phyloP scores from a whole-genome alignment of 2,329 filamentous ascomycete genomes.

The Alternaria gansuensis region DNA sequence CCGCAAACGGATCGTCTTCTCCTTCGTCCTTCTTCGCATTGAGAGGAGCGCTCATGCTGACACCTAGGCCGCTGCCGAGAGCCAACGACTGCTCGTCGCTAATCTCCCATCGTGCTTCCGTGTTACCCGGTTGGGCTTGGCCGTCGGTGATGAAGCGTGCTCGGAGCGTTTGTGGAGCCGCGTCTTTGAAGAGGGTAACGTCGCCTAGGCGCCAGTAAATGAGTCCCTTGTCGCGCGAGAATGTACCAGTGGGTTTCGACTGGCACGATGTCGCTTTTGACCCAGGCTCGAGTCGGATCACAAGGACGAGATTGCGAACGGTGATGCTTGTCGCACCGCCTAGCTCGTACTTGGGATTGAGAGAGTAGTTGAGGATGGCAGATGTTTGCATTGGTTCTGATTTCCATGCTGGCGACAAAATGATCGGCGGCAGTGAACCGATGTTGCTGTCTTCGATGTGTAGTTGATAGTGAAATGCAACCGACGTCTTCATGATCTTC shows the following conservation, averaged over 20 bases:
- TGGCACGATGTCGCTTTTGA: conserved; percentile 72
- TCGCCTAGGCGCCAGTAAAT: conserved; percentile 85
- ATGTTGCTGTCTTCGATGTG: conserved; percentile 69
- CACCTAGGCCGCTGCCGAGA: conserved; percentile 70
- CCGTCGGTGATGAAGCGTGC: conserved; percentile 81
- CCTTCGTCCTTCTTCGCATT: conserved; percentile 55
- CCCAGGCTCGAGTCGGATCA: conserved; percentile 72
- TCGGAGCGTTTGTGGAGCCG: conserved; percentile 75
- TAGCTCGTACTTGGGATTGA: conserved; percentile 74
- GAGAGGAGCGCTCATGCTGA: conserved; percentile 50
- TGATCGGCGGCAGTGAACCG: conserved; percentile 72
- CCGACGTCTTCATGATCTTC: conserved; percentile 74
- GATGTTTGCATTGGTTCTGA: conserved; percentile 85
- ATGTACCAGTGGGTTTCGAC: conserved; percentile 81
- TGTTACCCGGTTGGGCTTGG: conserved; percentile 73
- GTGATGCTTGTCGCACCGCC: conserved; percentile 59
- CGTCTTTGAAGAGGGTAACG: conserved; percentile 69
- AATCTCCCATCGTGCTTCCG: conserved; percentile 86
- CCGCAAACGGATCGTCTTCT: conserved; percentile 75
- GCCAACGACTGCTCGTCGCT: conserved; percentile 57
- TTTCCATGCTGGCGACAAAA: conserved; percentile 82
- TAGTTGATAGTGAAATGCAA: conserved; percentile 92
- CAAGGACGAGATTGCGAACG: conserved; percentile 77
- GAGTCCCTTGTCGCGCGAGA: conserved; percentile 76
- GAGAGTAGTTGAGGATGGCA: conserved; percentile 81